Evolutionary conservation across 2,329 filamentous ascomycete species (phyloP).

Genomic region (Leptographium lundbergii): DNA sequence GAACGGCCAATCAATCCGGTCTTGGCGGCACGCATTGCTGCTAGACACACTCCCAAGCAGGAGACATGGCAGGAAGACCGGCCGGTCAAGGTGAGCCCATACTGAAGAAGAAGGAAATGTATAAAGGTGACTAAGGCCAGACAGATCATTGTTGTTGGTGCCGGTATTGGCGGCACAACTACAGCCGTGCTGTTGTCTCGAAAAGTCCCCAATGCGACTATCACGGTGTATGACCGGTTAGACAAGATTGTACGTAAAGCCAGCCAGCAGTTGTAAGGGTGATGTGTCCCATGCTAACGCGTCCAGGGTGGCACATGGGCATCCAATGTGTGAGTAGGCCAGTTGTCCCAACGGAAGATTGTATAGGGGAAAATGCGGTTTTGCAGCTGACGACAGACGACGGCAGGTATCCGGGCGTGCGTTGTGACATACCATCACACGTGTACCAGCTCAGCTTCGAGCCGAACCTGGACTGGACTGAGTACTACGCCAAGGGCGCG

Average conservation of each 20-base stretch:
- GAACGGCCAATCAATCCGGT: too few species aligned
- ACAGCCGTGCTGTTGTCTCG: conserved; percentile 7
- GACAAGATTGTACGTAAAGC: not conserved
- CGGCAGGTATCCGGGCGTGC: conserved; percentile 8
- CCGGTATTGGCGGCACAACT: conserved; percentile 35
- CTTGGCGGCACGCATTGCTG: too few species aligned
- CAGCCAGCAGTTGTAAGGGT: too few species aligned
- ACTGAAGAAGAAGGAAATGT: too few species aligned
- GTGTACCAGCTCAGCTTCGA: conserved; percentile 10
- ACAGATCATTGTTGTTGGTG: conserved; percentile 22
- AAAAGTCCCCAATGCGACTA: conserved; percentile 5
- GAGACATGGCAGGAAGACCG: not conserved
- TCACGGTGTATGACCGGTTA: conserved; percentile 6
- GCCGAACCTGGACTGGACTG: conserved; percentile 11
- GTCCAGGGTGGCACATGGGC: conserved; percentile 6
- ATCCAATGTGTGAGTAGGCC: not conserved
- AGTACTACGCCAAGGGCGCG: conserved; percentile 11
- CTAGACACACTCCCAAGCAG: not conserved
- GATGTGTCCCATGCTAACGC: too few species aligned
- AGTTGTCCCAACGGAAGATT: not conserved
- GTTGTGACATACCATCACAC: conserved; percentile 11
- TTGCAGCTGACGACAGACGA: too few species aligned
- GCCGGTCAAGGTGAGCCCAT: not conserved
- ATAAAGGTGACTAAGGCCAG: not conserved
- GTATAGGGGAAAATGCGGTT: too few species aligned